These are phyloP conservation scores for Hortaea werneckii DNA, from an alignment of 2,329 filamentous ascomycete species.

Conservation along the genomic window DNA sequence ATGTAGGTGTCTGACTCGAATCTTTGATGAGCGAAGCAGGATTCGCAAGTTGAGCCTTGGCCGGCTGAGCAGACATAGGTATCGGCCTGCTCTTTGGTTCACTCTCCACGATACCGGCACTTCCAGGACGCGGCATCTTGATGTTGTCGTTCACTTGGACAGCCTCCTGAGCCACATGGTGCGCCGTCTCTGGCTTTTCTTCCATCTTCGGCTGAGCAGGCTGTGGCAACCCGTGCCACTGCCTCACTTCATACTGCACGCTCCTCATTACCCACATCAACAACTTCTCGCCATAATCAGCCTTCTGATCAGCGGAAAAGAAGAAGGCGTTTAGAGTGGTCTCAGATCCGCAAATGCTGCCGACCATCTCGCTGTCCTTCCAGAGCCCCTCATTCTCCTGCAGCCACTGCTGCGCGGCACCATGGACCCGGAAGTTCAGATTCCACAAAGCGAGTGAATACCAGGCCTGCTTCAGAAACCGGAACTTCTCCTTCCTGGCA, in stretches of 20 bases:
- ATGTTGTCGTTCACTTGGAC: background rate
- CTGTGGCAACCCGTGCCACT: background rate
- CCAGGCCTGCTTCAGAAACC: conserved; percentile 28
- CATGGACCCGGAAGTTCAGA: conserved; percentile 14
- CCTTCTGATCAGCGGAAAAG: conserved; percentile 5
- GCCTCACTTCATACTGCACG: conserved; percentile 6
- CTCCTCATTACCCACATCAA: conserved; percentile 5
- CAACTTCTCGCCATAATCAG: conserved; percentile 8
- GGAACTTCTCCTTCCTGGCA: conserved; percentile 13
- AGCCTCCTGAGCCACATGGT: background rate
- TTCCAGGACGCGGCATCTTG: too few relatives aligned
- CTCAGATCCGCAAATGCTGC: conserved; percentile 10
- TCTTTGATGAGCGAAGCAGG: background rate
- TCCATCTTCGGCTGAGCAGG: background rate
- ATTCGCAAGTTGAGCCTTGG: background rate
- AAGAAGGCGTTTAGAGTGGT: conserved; percentile 17
- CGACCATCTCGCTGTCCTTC: conserved; percentile 12
- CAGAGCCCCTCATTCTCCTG: conserved; percentile 11
- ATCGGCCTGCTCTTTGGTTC: background rate
- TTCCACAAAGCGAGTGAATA: conserved; percentile 24
- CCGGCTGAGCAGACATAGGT: background rate
- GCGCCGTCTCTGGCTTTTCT: background rate
- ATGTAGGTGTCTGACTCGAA: background rate
- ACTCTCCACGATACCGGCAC: too few relatives aligned
- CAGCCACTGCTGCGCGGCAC: conserved; percentile 16